phyloP scores from a whole-genome alignment of 495 filamentous ascomycete genomes.

The Apodospora peruviana region DNA sequence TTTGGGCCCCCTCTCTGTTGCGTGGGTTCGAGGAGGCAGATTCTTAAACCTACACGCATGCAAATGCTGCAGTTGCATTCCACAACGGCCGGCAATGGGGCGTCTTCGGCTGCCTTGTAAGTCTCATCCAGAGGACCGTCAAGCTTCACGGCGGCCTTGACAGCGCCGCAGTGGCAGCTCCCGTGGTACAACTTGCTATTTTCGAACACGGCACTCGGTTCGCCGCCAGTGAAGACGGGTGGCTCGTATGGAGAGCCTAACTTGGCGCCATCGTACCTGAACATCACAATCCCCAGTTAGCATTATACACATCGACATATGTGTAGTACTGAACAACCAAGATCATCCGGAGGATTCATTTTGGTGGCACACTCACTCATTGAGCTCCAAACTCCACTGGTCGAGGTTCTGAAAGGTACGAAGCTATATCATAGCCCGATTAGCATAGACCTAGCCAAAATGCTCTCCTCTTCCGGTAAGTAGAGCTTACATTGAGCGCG shows the following conservation, averaged over 20 bases:
- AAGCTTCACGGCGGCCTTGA: slow-evolving; percentile 34
- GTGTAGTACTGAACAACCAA: too few relatives aligned
- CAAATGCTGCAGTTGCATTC: slow-evolving; percentile 46
- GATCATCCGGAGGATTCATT: too few relatives aligned
- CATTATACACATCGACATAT: too few relatives aligned
- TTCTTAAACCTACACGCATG: slow-evolving; percentile 23
- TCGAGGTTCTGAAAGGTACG: slow-evolving; percentile 32
- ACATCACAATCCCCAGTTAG: too few relatives aligned
- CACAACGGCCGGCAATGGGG: too few relatives aligned
- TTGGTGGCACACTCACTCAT: slow-evolving; percentile 17
- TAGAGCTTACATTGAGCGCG: slow-evolving; percentile 17
- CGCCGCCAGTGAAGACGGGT: slow-evolving; percentile 30
- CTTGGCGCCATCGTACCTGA: slow-evolving; percentile 33
- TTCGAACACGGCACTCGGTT: slow-evolving; percentile 31
- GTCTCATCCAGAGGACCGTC: slow-evolving; percentile 26
- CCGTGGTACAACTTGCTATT: slow-evolving; percentile 38
- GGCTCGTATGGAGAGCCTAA: slow-evolving; percentile 23
- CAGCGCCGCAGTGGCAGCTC: slow-evolving; percentile 48
- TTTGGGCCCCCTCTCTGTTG: too few relatives aligned
- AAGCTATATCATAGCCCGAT: slow-evolving; percentile 4
- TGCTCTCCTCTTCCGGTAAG: neutral
- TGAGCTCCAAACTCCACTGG: slow-evolving; percentile 24
- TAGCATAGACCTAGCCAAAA: neutral
- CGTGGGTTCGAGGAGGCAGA: slow-evolving; percentile 1
- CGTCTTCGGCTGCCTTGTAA: slow-evolving; percentile 13